Percentiles rank a stretch among this genome's conserved stretches.
These are phyloP conservation scores for Trypanosomatidae sp. DNA, from an alignment of 208 protist genomes.

Conservation along the genomic window DNA sequence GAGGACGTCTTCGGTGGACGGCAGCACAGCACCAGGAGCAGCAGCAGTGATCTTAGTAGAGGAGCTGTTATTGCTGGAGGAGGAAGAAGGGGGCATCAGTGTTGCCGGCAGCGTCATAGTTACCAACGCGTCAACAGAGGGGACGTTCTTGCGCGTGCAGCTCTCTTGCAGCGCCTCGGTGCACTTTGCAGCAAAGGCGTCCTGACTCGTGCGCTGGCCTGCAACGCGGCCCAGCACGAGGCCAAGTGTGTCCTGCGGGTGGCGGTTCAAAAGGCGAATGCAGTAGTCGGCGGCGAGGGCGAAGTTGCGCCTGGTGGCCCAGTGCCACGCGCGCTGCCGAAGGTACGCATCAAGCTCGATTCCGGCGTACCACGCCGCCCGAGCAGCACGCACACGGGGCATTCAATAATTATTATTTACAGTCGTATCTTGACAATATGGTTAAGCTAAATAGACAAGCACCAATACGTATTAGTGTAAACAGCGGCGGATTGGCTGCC, in stretches of 20 bases:
- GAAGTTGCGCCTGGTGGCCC: constrained; percentile 49
- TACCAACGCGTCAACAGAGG: not conserved
- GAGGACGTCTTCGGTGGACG: constrained; percentile 17
- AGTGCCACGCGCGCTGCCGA: constrained; percentile 66
- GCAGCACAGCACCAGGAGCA: too few relatives aligned
- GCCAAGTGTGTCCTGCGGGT: constrained; percentile 47
- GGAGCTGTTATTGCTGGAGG: not conserved
- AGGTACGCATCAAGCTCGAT: constrained; percentile 65
- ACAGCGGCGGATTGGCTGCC: too few relatives aligned
- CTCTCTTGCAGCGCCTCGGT: constrained; percentile 44
- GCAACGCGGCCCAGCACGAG: constrained; percentile 66
- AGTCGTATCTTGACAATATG: too few relatives aligned
- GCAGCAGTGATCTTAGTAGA: too few relatives aligned
- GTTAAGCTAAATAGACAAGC: too few relatives aligned
- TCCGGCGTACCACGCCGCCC: constrained; percentile 34
- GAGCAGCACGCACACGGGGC: constrained; percentile 42
- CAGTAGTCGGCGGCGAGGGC: constrained; percentile 82
- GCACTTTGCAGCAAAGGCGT: constrained; percentile 57
- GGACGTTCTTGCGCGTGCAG: constrained; percentile 38
- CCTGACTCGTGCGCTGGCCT: constrained; percentile 46
- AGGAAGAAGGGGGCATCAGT: not conserved
- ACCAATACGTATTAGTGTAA: too few relatives aligned
- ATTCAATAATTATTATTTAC: too few relatives aligned
- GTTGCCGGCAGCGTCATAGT: constrained; percentile 6
- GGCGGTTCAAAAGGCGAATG: constrained; percentile 73